phyloP scores from a whole-genome alignment of 2,329 filamentous ascomycete species.

The Curvularia verruculosa region DNA sequence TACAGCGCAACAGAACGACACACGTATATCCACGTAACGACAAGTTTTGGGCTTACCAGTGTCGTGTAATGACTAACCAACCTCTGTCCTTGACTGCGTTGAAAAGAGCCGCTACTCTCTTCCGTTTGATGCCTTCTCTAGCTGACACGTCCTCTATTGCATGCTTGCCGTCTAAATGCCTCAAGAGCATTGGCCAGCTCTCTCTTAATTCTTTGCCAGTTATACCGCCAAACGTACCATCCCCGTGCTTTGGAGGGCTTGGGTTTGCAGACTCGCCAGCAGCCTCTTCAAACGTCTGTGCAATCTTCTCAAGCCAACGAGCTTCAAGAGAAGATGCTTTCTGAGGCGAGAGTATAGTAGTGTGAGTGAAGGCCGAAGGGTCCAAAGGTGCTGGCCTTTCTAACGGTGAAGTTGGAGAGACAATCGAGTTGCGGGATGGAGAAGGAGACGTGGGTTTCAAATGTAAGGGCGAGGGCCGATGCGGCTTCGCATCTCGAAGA shows the following conservation, averaged over 20 bases:
- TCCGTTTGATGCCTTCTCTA: slow-evolving; percentile 85
- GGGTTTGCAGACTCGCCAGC: slow-evolving; percentile 47
- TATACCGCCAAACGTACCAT: slow-evolving; percentile 24
- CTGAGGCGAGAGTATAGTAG: slow-evolving; percentile 72
- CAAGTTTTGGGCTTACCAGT: slow-evolving; percentile 40
- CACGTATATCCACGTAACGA: not conserved
- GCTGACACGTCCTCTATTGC: slow-evolving; percentile 85
- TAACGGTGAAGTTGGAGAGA: slow-evolving; percentile 26
- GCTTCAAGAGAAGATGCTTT: slow-evolving; percentile 79
- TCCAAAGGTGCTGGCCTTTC: slow-evolving; percentile 24
- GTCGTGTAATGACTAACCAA: slow-evolving; percentile 55
- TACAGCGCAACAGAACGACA: not conserved
- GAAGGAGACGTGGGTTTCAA: slow-evolving; percentile 42
- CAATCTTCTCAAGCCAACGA: slow-evolving; percentile 64
- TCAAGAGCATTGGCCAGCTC: slow-evolving; percentile 75
- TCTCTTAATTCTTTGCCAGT: slow-evolving; percentile 56
- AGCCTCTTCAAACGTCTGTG: slow-evolving; percentile 38
- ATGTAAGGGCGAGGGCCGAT: slow-evolving; percentile 43
- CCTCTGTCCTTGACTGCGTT: slow-evolving; percentile 72
- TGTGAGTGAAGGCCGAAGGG: slow-evolving; percentile 36
- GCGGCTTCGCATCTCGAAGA: slow-evolving; percentile 31
- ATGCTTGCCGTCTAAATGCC: slow-evolving; percentile 86
- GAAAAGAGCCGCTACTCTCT: slow-evolving; percentile 62
- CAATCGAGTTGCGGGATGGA: slow-evolving; percentile 25
- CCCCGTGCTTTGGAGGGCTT: slow-evolving; percentile 30